Conservation (phyloP, 2,329 filamentous ascomycete genomes). For the Mycosphaerella arachidis region DNA sequence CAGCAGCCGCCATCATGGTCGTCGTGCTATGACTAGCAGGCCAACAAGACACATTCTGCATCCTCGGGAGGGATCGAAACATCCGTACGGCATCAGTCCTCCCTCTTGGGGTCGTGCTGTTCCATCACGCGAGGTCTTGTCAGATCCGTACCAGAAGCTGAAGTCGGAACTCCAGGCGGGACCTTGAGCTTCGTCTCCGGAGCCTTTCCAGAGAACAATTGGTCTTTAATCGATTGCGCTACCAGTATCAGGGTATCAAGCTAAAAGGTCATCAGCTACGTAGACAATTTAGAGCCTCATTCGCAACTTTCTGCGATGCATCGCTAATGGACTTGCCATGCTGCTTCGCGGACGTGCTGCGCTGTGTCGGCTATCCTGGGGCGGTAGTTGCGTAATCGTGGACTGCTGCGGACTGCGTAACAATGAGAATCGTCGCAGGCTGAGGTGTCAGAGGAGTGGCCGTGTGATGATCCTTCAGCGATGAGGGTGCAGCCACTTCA, state of each 20-base stretch:
- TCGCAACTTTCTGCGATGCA: background rate
- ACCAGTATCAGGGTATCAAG: constrained; percentile 19
- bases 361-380: background rate
- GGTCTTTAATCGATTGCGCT: constrained; percentile 19
- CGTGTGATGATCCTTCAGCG: background rate
- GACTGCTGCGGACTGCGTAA: background rate
- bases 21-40: no score
- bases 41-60: no score
- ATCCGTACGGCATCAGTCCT: background rate
- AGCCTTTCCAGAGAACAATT: constrained; percentile 19
- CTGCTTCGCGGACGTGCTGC: background rate
- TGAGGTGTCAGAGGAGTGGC: background rate
- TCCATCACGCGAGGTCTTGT: background rate
- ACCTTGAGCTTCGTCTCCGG: constrained; percentile 16
- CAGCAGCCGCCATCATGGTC: no score
- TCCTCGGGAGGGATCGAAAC: no score
- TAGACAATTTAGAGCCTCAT: background rate
- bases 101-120: background rate
- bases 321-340: background rate
- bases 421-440: no score
- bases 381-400: background rate
- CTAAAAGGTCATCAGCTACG: background rate
- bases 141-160: background rate
- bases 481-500: background rate
- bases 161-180: constrained; percentile 11